Evolutionary conservation across 768 basidiomycete species (phyloP), one percentile per base, ranked within the genome.

Genomic region (Suillus discolor): DNA sequence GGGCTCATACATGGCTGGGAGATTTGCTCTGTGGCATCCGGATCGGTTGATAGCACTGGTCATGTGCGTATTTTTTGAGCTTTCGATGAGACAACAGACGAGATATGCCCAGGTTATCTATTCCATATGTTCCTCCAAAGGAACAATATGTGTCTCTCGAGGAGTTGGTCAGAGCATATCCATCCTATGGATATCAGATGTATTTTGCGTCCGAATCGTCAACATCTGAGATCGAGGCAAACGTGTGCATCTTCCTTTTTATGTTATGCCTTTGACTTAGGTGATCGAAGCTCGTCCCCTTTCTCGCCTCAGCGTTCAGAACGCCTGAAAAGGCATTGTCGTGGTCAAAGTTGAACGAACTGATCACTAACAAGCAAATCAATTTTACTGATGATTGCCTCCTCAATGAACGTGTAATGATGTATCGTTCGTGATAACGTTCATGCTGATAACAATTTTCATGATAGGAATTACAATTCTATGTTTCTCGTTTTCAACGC

Each of bases 11-110:
- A 84, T 80, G 15, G 90, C 83, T 2, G 83, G 82, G 51, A 81
- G 92, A 25, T 89, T 94, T 70, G 87, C 89, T 13, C 79, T 92
- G 28, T 93, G 89, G 89, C 77, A 91, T 71, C 90, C 93, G 0
- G 77, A 86, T 16, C 82, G 90, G 41, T 68, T 91, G 42, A 69
- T 81, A 6, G 88, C 87, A 0, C 78, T 93, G 23, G 80, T 83
- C 0, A 78, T 88, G 92, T 90, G 76, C 67, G 85, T 76, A n/a
- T 45, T 47, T 28, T 28, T 45, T 25, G 42, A 66, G 2, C 12
- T 62, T 54, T 4, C 34, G 23, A 57, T 20, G n/a, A 11, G 36
- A 61, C 53, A 23, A 57, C 31, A 18, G 47, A n/a, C 12, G 61
- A 67, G 54, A 65, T n/a, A 25, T 12, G 18, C 62, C 65, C 66